Percentiles rank a stretch among this genome's conserved stretches.
These are phyloP conservation scores for Pythium aphanidermatum DNA, from an alignment of 352 stramenopile genomes.

Conservation along the genomic window DNA sequence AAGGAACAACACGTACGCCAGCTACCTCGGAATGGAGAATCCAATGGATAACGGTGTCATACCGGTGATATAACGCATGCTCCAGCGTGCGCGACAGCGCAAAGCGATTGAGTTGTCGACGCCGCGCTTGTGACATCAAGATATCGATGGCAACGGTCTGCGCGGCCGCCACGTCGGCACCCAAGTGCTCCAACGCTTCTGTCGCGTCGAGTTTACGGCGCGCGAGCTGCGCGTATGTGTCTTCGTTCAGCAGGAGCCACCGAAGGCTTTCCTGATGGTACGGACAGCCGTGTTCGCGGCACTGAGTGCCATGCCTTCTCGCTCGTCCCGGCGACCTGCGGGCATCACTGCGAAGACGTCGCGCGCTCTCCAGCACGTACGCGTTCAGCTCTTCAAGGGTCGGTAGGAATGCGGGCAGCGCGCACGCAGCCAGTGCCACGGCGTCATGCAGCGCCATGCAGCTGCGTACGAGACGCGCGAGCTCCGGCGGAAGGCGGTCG, in stretches of 20 bases:
- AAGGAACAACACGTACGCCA: too few species aligned
- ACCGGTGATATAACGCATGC: neutral
- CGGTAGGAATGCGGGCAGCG: conserved; percentile 6
- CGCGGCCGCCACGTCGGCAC: neutral
- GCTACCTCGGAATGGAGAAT: conserved; percentile 2
- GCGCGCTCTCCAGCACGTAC: neutral
- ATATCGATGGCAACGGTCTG: conserved; percentile 7
- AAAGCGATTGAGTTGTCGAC: conserved; percentile 13
- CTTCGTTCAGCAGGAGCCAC: conserved; percentile 2
- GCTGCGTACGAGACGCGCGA: conserved; percentile 1
- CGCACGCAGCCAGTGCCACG: conserved; percentile 3
- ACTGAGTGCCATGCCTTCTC: neutral
- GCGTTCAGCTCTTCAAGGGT: neutral
- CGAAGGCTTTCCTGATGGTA: conserved; percentile 5
- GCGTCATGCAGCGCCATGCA: conserved; percentile 13
- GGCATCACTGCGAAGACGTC: neutral
- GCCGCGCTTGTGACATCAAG: neutral
- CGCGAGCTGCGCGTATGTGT: neutral
- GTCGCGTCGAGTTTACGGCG: conserved; percentile 2
- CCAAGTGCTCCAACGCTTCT: conserved; percentile 1
- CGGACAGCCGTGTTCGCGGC: neutral
- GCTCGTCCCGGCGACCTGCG: too few species aligned
- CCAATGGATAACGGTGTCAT: conserved; percentile 6
- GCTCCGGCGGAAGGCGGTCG: conserved; percentile 4
- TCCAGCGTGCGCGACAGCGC: neutral